Percentiles rank a stretch among this genome's conserved stretches.
Conservation (phyloP, 768 basidiomycete genomes). For the Boletus vinaceobasis region DNA sequence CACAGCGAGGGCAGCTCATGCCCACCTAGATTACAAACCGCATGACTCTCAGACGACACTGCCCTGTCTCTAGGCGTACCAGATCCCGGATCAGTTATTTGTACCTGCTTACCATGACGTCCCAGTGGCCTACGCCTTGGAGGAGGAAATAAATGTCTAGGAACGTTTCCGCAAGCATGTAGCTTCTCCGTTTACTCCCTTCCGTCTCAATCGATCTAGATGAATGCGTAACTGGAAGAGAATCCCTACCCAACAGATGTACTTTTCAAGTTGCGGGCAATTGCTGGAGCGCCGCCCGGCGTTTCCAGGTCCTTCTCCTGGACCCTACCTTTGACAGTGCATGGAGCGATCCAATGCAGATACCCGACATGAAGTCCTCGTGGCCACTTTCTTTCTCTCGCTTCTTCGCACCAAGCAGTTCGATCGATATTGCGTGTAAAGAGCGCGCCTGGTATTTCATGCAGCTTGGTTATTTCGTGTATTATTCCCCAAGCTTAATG, state of each 20-base stretch:
- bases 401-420: slow-evolving; percentile 31
- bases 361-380: slow-evolving; percentile 38
- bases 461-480: slow-evolving; percentile 28
- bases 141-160: background rate
- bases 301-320: slow-evolving; percentile 22
- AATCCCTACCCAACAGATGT: background rate
- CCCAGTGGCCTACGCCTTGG: slow-evolving; percentile 2
- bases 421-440: slow-evolving; percentile 34
- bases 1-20: slow-evolving; percentile 25
- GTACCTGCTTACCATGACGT: slow-evolving; percentile 1
- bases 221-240: background rate
- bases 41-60: slow-evolving; percentile 19
- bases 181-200: background rate
- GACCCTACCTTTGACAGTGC: slow-evolving; percentile 21
- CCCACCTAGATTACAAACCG: slow-evolving; percentile 18
- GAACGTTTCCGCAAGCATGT: slow-evolving; percentile 4
- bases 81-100: slow-evolving; percentile 8
- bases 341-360: slow-evolving; percentile 35
- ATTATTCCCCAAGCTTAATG: slow-evolving; percentile 23
- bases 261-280: slow-evolving; percentile 10
- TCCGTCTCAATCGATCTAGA: background rate
- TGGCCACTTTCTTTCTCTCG: slow-evolving; percentile 28
- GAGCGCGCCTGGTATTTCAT: slow-evolving; percentile 30
- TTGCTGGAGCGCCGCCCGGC: slow-evolving; percentile 19
- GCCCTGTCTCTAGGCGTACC: slow-evolving; percentile 12